Evolutionary conservation across 768 basidiomycete genomes (phyloP).

Genomic region (Lactarius evosmus): DNA sequence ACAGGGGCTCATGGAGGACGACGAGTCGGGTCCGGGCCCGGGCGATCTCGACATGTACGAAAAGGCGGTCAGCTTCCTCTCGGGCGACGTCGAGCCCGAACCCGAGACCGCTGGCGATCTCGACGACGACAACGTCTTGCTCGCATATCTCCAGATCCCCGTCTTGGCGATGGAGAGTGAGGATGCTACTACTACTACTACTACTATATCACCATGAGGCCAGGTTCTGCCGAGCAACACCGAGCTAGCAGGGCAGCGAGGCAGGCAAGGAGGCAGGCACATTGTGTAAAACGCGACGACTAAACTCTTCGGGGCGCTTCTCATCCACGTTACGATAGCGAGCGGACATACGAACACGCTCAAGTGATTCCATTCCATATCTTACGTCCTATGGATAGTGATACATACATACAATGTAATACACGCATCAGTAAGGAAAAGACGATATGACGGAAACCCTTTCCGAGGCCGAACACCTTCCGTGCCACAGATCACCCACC

Average conservation of each 20-base stretch:
- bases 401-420: background rate
- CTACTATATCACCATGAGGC: background rate
- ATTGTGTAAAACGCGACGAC: too few relatives aligned
- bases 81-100: conserved; percentile 18
- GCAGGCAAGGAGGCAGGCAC: background rate
- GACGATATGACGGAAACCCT: background rate
- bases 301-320: background rate
- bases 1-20: conserved; percentile 16
- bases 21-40: conserved; percentile 13
- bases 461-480: background rate
- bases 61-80: conserved; percentile 14
- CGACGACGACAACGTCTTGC: conserved; percentile 24
- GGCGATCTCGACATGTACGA: conserved; percentile 23
- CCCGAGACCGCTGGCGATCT: conserved; percentile 18
- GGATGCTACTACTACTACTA: background rate
- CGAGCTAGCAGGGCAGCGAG: background rate
- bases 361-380: background rate
- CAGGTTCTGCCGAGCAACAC: background rate
- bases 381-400: background rate
- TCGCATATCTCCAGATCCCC: conserved; percentile 18
- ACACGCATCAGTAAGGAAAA: background rate
- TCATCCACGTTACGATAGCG: background rate
- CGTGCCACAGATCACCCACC: background rate
- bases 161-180: conserved; percentile 19
- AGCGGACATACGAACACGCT: background rate